phyloP scores from a whole-genome alignment of 306 rosid species.

The Glycyrrhiza uralensis region DNA sequence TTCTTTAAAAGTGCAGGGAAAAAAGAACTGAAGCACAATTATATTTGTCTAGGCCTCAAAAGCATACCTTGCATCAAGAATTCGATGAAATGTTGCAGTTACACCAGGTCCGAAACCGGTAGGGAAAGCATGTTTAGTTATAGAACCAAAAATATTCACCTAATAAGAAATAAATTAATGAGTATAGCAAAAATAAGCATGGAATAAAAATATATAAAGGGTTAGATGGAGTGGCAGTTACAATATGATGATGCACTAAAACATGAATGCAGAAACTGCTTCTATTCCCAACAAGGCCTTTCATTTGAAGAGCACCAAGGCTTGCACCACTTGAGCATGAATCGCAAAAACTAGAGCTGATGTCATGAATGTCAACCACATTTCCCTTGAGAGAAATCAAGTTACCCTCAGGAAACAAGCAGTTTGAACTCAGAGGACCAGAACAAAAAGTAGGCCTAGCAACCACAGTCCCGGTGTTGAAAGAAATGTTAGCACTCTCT shows the following conservation, averaged over 20 bases:
- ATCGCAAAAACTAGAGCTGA: slow-evolving; percentile 34
- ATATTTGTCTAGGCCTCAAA: not conserved
- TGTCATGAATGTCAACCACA: slow-evolving; percentile 52
- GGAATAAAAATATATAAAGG: slow-evolving; percentile 11
- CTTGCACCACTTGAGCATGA: slow-evolving; percentile 38
- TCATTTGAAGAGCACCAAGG: slow-evolving; percentile 38
- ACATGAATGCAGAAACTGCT: slow-evolving; percentile 67
- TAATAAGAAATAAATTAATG: slow-evolving; percentile 33
- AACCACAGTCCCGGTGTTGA: slow-evolving; percentile 11
- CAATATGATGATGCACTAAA: slow-evolving; percentile 53
- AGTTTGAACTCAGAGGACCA: slow-evolving; percentile 29
- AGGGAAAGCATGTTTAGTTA: slow-evolving; percentile 47
- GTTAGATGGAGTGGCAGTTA: slow-evolving; percentile 33
- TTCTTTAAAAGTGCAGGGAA: slow-evolving; percentile 8
- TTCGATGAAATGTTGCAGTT: slow-evolving; percentile 70
- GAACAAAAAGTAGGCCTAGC: slow-evolving; percentile 20
- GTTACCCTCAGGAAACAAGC: slow-evolving; percentile 72
- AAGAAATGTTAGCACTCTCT: slow-evolving; percentile 28
- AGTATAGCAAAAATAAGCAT: not conserved
- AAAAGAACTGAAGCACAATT: not conserved
- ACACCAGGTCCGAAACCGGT: slow-evolving; percentile 83
- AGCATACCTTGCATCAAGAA: slow-evolving; percentile 68
- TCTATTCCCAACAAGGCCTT: slow-evolving; percentile 35
- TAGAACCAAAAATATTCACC: slow-evolving; percentile 65
- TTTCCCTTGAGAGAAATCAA: slow-evolving; percentile 55